phyloP scores from a whole-genome alignment of 257 asterid genomes.

The Ehretia macrophylla region DNA sequence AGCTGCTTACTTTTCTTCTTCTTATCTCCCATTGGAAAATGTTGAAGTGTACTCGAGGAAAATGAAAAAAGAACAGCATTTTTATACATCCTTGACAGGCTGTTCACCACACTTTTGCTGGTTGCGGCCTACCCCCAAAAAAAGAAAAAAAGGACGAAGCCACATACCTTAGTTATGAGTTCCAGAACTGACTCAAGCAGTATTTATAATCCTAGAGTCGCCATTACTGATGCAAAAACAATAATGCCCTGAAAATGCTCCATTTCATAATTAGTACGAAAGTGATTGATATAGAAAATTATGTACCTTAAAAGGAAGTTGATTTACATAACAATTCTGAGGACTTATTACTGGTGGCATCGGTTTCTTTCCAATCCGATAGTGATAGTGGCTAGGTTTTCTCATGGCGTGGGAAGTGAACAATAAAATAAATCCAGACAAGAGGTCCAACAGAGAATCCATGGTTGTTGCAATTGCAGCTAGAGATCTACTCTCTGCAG shows the following conservation, averaged over 20 bases:
- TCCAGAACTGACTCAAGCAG: constrained; percentile 75
- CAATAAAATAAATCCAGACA: constrained; percentile 89
- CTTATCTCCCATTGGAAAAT: no score
- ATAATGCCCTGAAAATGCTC: constrained; percentile 76
- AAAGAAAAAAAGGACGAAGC: no score
- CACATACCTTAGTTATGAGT: constrained; percentile 69
- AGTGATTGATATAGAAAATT: no score
- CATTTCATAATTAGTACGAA: no score
- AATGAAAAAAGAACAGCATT: no score
- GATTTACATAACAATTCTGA: no score
- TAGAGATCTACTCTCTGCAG: constrained; percentile 78
- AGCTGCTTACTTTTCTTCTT: no score
- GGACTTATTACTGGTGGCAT: constrained; percentile 91
- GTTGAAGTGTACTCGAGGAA: no score
- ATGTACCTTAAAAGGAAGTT: no score
- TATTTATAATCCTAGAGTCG: constrained; percentile 85
- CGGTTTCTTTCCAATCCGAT: constrained; percentile 86
- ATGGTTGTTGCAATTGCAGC: constrained; percentile 89
- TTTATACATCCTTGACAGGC: no score
- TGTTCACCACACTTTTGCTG: no score
- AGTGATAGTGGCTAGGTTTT: constrained; percentile 65
- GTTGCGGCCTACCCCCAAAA: no score
- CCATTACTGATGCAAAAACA: constrained; percentile 93
- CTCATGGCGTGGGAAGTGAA: constrained; percentile 84
- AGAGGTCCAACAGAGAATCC: constrained; percentile 82